Evolutionary conservation across 2,329 filamentous ascomycete species (phyloP), one percentile per base, ranked within the genome.

Genomic region (Torrubiellomyces zombiae): DNA sequence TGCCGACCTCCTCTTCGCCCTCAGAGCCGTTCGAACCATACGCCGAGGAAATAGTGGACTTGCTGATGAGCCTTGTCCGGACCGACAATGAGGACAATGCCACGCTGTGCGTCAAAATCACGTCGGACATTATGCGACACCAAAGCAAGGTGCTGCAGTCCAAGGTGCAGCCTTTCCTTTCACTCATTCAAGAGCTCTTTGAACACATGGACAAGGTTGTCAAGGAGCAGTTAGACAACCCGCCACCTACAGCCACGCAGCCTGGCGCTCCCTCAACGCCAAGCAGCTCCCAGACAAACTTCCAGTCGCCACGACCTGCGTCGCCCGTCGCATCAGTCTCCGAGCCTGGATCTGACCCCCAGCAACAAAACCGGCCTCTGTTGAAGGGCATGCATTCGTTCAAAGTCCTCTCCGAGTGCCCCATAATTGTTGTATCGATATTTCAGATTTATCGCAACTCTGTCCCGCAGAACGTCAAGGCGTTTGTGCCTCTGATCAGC

Each of bases 21-120:
- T 55, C 71, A 27, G 83, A 94, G 40, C 72, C 72, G 1, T 75
- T 94, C 52, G 85, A 95, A 47, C 78, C 75, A 1, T 91, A 86
- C 50, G 85, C 86, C 19, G 67, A 74, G 35, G 81, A 91, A 45
- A 75, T 92, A 32, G 81, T 94, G 31, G 85, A 94, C 44, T 64
- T 92, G 36, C 64, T 95, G 34, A 86, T 95, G 73, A 67, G 70
- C 27, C 58, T 98, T 30, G 83, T 95, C 31, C 74, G 76, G 38
- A 76, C 72, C 20, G 89, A 99, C 51, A 98, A 98, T 41, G 89
- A 99, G 53, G 89, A 99, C 34, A 99, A 98, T 61, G 89, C 86
- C 3, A 82, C 91, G n/a, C 58, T 98, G 33, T 94, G 86, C 47
- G 82, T 99, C 55, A 98, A 98, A 60, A 92, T 86, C 9, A 82